Evolutionary conservation across 495 filamentous ascomycete species (phyloP), one percentile per base, ranked within the genome.

Genomic region (Lindgomyces ingoldianus): DNA sequence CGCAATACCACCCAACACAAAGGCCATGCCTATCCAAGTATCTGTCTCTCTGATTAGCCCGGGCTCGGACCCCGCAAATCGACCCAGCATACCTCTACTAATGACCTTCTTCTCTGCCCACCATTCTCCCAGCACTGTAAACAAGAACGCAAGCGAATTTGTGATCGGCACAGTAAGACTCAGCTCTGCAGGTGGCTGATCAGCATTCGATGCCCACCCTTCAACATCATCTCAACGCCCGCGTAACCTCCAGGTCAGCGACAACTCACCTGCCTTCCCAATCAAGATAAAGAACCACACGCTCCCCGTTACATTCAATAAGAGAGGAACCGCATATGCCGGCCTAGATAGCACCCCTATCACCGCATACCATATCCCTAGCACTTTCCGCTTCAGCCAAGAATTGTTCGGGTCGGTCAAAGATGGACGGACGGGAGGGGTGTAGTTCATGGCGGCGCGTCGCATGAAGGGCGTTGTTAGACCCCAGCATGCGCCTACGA

Each of bases 201-300:
- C 47, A 64, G 41, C 62, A 11, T 36, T 25, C 25, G 10, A 44
- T 27, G 22, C 47, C 47, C 12, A 18, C n/a, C n/a, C n/a, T n/a
- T n/a, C n/a, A n/a, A n/a, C n/a, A n/a, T n/a, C n/a, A n/a, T n/a
- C n/a, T n/a, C n/a, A n/a, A n/a, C n/a, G n/a, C n/a, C n/a, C n/a
- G n/a, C n/a, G n/a, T n/a, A n/a, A n/a, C n/a, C 14, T 11, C 61
- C 36, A 29, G 44, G 30, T 33, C 6, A 39, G 6, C 33, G 33
- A 6, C 33, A 39, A 84, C 87, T 64, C 76, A 94, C 91, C 91
- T 67, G 93, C 91, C 75, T 92, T 83, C 57, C 94, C 94, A 79
- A 98, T 90, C 64, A 98, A 78, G 68, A 97, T 74, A 72, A 98
- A 98, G 70, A 98, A 98, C 94, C 94, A 98, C 64, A 98, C 82